phyloP scores from a whole-genome alignment of 2,329 filamentous ascomycete species.

The Aspergillus tubingensis region DNA sequence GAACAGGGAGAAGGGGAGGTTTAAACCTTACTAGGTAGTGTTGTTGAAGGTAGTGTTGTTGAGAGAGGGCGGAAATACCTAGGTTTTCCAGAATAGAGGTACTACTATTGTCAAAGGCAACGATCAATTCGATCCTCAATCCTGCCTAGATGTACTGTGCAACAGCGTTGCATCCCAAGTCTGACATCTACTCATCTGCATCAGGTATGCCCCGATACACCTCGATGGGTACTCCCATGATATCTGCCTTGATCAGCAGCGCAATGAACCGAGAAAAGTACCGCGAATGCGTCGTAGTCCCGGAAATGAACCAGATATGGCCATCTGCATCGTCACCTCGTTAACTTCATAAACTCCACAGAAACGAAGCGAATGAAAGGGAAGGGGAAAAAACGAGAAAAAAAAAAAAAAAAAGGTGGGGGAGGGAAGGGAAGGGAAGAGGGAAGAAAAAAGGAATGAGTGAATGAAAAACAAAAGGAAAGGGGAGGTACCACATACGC shows the following conservation, averaged over 20 bases:
- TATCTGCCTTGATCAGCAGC: conserved; percentile 47
- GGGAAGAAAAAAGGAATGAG: too few species aligned
- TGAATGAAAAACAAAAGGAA: too few species aligned
- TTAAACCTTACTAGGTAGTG: conserved; percentile 36
- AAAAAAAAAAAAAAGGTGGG: too few species aligned
- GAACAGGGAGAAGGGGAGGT: conserved; percentile 37
- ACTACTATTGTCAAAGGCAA: too few species aligned
- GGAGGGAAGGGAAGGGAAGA: too few species aligned
- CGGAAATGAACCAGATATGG: conserved; percentile 48
- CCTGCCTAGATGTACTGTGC: neutral
- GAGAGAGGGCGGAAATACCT: too few species aligned
- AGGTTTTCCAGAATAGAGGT: too few species aligned
- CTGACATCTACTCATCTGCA: too few species aligned
- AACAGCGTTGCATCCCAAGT: neutral
- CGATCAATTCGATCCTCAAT: neutral
- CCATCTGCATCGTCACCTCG: conserved; percentile 22
- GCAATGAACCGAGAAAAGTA: conserved; percentile 48
- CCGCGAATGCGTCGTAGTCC: conserved; percentile 44
- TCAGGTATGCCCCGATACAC: conserved; percentile 6
- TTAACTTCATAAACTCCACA: neutral
- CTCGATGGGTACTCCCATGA: conserved; percentile 22
- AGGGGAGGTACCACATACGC: conserved; percentile 23
- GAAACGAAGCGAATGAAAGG: neutral
- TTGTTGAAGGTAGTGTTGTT: neutral
- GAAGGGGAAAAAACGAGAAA: too few species aligned